These are phyloP conservation scores for Naegleria gruberi DNA, from an alignment of 208 protist species.

Conservation along the genomic window DNA sequence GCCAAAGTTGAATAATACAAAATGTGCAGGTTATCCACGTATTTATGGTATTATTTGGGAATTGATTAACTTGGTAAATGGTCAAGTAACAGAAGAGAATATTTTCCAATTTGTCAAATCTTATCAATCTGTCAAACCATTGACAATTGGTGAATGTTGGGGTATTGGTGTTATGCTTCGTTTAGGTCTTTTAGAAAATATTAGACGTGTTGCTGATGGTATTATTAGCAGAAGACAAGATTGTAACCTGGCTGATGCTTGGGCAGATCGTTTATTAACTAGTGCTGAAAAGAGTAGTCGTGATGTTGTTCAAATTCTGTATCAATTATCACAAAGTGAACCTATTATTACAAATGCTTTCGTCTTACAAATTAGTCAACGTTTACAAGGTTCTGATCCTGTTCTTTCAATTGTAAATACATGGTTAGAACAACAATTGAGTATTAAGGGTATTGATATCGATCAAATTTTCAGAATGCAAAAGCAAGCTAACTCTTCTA, in stretches of 20 bases:
- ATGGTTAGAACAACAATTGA: constrained; percentile 21
- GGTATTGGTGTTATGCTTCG: constrained; percentile 12
- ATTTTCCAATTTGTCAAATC: constrained; percentile 12
- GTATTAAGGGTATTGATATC: constrained; percentile 2
- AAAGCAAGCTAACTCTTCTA: not conserved
- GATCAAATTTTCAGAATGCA: constrained; percentile 11
- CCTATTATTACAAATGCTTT: constrained; percentile 8
- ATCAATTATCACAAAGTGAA: not conserved
- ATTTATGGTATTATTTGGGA: constrained; percentile 16
- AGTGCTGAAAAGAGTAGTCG: not conserved
- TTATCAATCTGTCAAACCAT: not conserved
- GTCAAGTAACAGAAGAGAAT: constrained; percentile 17
- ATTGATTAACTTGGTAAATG: constrained; percentile 6
- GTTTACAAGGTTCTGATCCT: constrained; percentile 7
- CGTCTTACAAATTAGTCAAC: constrained; percentile 10
- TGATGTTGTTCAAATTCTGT: not conserved
- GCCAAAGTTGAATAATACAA: not conserved
- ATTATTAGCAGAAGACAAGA: constrained; percentile 8
- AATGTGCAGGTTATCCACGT: not conserved
- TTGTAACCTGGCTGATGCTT: constrained; percentile 9
- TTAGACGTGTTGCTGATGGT: constrained; percentile 2
- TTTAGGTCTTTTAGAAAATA: constrained; percentile 16
- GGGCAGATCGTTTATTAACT: not conserved
- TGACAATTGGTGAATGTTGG: constrained; percentile 5
- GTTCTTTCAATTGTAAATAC: not conserved